Conservation (phyloP, 2,329 filamentous ascomycete species). For the Aspergillus pseudoviridinutans region DNA sequence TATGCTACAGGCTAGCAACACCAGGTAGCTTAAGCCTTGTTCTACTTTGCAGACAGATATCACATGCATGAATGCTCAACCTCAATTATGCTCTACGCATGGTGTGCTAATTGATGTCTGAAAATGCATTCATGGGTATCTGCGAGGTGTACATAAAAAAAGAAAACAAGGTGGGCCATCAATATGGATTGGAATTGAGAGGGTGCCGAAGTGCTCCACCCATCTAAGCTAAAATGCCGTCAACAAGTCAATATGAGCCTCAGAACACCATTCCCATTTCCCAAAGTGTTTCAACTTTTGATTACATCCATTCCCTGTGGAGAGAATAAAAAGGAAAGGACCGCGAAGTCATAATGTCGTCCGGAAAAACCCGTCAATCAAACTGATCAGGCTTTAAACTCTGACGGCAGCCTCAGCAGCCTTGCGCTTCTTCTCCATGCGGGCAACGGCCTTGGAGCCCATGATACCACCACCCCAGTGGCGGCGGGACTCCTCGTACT, state of each 20-base stretch:
- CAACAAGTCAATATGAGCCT: slow-evolving; percentile 26
- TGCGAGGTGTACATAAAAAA: slow-evolving; percentile 32
- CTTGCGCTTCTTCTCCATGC: slow-evolving; percentile 85
- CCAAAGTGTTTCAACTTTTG: slow-evolving; percentile 18
- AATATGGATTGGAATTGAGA: slow-evolving; percentile 27
- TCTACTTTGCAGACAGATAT: slow-evolving; percentile 10
- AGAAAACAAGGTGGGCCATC: slow-evolving; percentile 11
- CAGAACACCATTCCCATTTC: slow-evolving; percentile 21
- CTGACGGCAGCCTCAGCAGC: slow-evolving; percentile 92
- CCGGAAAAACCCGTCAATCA: slow-evolving; percentile 23
- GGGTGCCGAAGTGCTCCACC: slow-evolving; percentile 23
- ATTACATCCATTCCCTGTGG: slow-evolving; percentile 2
- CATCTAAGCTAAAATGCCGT: slow-evolving; percentile 34
- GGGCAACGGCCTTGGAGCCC: slow-evolving; percentile 84
- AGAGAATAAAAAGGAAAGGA: slow-evolving; percentile 5
- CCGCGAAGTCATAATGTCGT: slow-evolving; percentile 20
- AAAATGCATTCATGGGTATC: slow-evolving; percentile 42
- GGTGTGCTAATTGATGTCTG: slow-evolving; percentile 15
- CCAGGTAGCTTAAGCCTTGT: background rate
- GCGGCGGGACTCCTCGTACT: slow-evolving; percentile 84
- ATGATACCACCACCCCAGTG: slow-evolving; percentile 99
- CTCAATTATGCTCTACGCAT: slow-evolving; percentile 17
- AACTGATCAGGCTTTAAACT: slow-evolving; percentile 63
- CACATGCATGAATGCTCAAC: slow-evolving; percentile 27
- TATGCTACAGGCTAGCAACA: background rate